A percentile compares a stretch with the other conserved stretches of the same genome.
Evolutionary conservation across 805 yeast species (phyloP).

Genomic region (Suhomyces prunicola): DNA sequence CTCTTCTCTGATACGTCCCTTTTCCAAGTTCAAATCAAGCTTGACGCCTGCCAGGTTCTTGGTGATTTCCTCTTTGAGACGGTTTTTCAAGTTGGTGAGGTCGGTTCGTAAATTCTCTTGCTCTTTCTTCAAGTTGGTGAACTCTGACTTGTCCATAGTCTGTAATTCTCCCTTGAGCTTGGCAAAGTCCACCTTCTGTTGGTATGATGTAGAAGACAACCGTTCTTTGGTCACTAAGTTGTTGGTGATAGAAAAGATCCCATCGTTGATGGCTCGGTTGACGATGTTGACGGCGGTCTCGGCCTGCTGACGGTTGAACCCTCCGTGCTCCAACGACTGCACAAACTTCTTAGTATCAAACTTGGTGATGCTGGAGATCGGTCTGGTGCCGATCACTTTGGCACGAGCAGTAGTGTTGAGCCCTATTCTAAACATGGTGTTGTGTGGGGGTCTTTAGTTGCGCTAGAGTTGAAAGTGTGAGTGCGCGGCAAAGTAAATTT

Average conservation of each 20-base stretch:
- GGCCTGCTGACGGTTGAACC: constrained; percentile 70
- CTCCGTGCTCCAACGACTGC: constrained; percentile 65
- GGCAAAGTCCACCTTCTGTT: constrained; percentile 95
- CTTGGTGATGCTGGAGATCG: constrained; percentile 34
- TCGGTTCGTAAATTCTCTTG: constrained; percentile 82
- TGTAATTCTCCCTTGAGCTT: constrained; percentile 90
- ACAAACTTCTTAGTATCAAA: constrained; percentile 79
- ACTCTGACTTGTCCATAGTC: constrained; percentile 82
- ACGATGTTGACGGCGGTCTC: constrained; percentile 75
- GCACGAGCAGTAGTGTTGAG: neutral
- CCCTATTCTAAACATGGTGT: neutral
- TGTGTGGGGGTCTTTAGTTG: neutral
- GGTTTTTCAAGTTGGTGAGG: constrained; percentile 78
- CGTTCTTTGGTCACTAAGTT: constrained; percentile 84
- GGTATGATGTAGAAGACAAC: constrained; percentile 80
- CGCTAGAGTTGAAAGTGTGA: neutral
- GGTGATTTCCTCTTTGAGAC: constrained; percentile 86
- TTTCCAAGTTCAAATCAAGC: constrained; percentile 86
- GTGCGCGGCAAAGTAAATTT: neutral
- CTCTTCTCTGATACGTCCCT: constrained; percentile 94
- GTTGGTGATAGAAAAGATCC: constrained; percentile 68
- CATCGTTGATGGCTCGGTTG: constrained; percentile 72
- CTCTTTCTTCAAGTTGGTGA: constrained; percentile 76
- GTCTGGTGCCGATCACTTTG: neutral
- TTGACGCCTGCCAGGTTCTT: constrained; percentile 88